phyloP scores from a whole-genome alignment of 805 yeast species.

The Nakazawaea ernobii region DNA sequence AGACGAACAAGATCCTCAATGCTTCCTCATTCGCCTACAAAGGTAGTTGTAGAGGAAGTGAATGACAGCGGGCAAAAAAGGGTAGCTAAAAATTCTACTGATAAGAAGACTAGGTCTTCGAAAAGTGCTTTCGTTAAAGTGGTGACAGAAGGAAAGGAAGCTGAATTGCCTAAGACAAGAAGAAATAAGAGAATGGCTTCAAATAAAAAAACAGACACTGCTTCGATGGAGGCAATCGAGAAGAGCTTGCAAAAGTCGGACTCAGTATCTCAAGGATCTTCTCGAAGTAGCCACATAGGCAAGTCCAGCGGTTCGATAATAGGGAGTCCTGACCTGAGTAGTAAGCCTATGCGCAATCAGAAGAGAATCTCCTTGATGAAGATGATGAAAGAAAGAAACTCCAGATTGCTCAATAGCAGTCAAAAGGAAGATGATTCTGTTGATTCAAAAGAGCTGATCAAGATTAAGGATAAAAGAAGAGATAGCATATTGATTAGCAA shows the following conservation, averaged over 20 bases:
- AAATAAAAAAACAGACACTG: too few relatives aligned
- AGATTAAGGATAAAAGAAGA: slow-evolving; percentile 4
- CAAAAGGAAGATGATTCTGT: background rate
- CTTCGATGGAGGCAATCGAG: too few relatives aligned
- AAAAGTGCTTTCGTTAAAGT: background rate
- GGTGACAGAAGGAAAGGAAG: background rate
- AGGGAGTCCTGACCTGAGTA: slow-evolving; percentile 1
- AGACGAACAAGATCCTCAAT: slow-evolving; percentile 14
- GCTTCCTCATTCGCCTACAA: slow-evolving; percentile 7
- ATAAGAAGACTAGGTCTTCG: too few relatives aligned
- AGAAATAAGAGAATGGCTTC: background rate
- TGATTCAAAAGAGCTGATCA: background rate
- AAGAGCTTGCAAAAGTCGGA: background rate
- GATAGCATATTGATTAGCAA: background rate
- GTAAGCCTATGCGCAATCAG: background rate
- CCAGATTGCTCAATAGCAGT: background rate
- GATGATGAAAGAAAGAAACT: slow-evolving; percentile 1
- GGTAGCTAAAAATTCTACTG: background rate
- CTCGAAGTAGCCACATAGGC: slow-evolving; percentile 1
- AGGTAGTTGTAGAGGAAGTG: background rate
- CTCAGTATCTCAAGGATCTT: background rate
- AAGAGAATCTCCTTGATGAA: slow-evolving; percentile 7
- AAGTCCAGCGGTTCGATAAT: background rate
- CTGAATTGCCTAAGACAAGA: background rate
- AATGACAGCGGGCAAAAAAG: slow-evolving; percentile 9